Evolutionary conservation across 192 early-diverging fungal genomes (phyloP), one percentile per base, ranked within the genome.

Genomic region (Coemansia sp.): DNA sequence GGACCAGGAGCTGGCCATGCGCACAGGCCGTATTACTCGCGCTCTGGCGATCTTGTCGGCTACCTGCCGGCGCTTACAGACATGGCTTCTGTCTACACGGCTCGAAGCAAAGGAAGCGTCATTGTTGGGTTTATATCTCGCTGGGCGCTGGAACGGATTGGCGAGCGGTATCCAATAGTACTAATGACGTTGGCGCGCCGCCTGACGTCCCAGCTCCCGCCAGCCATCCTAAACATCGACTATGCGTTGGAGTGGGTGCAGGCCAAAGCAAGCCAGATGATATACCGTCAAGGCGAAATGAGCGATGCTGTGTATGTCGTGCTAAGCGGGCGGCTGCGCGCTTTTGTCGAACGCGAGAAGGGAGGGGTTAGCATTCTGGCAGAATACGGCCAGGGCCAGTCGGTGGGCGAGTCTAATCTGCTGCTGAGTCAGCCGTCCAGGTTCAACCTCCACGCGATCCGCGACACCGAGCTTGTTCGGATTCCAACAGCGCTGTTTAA

Each of bases 401-500:
- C 91, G 29, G 88, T 99, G 1, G 97, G 97, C 50, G 97, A 99
- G 74, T 79, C 95, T 20, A 95, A 95, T 66, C 90, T 98, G 11
- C 75, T 99, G 41, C 90, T 85, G 69, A 85, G 78, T 32, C 77
- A 84, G 13, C 85, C 87, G 3, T 87, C 91, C 48, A 86, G 86
- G 19, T 89, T 89, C 20, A 99, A 94, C 6, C 82, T 98, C 25
- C 96, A 99, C 66, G 97, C 97, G 2, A 99, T 99, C 65, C 90
- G 97, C 45, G 97, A 98, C 71, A 89, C 94, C 0, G 96, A 99
- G 79, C 85, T 98, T 23, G 94, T 94, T 20, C 87, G 96, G 13
- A 91, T 99, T 81, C 97, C 97, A 6, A 93, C 92, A 52, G 93
- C 95, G 0, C 82, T 99, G 46, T 97, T 99, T 74, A 90, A 93